phyloP scores from a whole-genome alignment of 1,284 basidiomycete genomes.

The Apiotrichum gamsii region DNA sequence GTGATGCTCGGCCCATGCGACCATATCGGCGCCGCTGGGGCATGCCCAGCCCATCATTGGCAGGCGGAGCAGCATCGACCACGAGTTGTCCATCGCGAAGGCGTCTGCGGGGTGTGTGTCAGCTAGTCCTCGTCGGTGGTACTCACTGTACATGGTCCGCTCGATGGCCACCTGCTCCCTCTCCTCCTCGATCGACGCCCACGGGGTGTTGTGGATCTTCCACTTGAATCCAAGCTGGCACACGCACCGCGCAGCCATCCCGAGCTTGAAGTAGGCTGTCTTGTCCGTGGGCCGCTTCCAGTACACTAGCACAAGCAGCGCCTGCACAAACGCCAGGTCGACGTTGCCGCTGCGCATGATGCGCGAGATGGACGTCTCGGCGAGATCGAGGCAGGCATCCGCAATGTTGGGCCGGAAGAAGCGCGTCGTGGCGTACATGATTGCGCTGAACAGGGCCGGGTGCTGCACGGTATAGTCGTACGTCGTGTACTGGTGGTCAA shows the following conservation, averaged over 20 bases:
- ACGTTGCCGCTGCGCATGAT: conserved; percentile 6
- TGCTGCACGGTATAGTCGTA: conserved; percentile 6
- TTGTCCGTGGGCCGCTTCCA: conserved; percentile 16
- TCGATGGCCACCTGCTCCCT: background rate
- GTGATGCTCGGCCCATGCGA: background rate
- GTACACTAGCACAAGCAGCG: conserved; percentile 12
- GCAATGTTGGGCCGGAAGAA: conserved; percentile 17
- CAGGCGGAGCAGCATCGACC: conserved; percentile 1
- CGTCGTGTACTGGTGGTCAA: conserved; percentile 8
- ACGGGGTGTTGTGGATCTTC: background rate
- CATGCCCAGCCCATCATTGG: background rate
- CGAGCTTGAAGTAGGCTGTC: conserved; percentile 20
- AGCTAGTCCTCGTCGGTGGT: background rate
- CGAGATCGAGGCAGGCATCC: conserved; percentile 6
- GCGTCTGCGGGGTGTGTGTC: background rate
- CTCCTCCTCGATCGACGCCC: background rate
- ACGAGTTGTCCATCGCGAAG: conserved; percentile 1
- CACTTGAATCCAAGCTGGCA: conserved; percentile 17
- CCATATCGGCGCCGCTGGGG: background rate
- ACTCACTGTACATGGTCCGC: background rate
- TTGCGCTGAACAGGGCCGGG: conserved; percentile 18
- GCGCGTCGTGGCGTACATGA: conserved; percentile 21
- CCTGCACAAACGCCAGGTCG: conserved; percentile 16
- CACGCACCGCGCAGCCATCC: conserved; percentile 22
- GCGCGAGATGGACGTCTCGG: conserved; percentile 16